These are phyloP conservation scores for Suillus variegatus DNA, from an alignment of 768 basidiomycete genomes.

Conservation along the genomic window DNA sequence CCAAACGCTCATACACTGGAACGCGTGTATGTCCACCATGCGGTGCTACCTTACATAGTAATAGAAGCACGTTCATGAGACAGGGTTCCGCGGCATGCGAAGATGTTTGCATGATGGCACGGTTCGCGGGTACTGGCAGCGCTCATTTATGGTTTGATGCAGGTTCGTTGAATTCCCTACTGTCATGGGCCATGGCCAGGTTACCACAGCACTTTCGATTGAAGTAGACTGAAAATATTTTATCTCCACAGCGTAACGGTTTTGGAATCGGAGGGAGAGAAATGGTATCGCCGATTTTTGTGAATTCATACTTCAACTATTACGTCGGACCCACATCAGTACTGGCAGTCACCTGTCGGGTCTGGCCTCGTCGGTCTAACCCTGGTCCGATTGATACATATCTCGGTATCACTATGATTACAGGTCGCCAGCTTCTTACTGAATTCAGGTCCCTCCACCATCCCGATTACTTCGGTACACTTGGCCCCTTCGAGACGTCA, in stretches of 20 bases:
- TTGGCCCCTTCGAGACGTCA: not conserved
- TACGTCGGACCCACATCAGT: not conserved
- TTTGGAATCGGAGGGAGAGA: too few relatives aligned
- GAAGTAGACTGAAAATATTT: not conserved
- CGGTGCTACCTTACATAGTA: not conserved
- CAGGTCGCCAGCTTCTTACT: not conserved
- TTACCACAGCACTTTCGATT: not conserved
- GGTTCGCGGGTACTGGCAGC: not conserved
- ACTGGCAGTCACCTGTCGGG: not conserved
- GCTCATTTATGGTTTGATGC: not conserved
- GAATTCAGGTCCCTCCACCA: not conserved
- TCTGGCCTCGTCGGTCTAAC: not conserved
- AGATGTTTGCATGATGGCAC: too few relatives aligned
- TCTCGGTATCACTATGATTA: not conserved
- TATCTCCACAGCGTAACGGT: not conserved
- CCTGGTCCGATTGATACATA: not conserved
- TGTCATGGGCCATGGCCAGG: not conserved
- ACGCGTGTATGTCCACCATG: too few relatives aligned
- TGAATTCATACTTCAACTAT: not conserved
- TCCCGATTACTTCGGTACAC: not conserved
- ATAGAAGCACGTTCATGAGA: too few relatives aligned
- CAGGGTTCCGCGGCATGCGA: too few relatives aligned
- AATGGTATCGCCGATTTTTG: too few relatives aligned
- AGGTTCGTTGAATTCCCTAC: too few relatives aligned
- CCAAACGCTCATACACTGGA: too few relatives aligned